A percentile compares a stretch with the other conserved stretches of the same genome.
Conservation (phyloP, 164 flowering plant genomes). For the Cinnamomum micranthum region DNA sequence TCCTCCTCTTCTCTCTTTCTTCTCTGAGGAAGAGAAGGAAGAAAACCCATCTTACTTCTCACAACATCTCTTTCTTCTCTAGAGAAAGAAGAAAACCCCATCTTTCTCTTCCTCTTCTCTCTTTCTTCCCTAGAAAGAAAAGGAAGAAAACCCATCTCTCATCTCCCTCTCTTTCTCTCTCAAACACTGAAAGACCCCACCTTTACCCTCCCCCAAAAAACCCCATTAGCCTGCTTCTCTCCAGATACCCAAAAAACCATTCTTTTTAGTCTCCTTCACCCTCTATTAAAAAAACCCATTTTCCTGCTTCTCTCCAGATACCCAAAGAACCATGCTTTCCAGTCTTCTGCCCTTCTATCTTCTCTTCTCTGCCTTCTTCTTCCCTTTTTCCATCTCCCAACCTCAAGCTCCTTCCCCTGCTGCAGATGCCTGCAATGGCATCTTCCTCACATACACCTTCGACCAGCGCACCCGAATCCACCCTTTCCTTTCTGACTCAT, state of each 20-base stretch:
- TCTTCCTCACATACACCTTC: conserved; percentile 52
- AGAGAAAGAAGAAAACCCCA: background rate
- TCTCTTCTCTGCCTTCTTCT: conserved; percentile 5
- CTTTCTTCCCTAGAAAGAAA: background rate
- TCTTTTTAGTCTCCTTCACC: background rate
- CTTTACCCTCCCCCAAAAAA: background rate
- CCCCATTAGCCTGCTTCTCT: too few relatives aligned
- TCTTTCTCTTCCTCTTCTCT: background rate
- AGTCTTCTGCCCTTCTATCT: background rate
- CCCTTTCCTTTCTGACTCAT: conserved; percentile 52
- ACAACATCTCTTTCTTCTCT: background rate
- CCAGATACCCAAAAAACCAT: too few relatives aligned
- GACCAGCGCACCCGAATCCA: conserved; percentile 29
- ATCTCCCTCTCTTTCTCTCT: background rate
- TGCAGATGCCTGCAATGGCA: conserved; percentile 51
- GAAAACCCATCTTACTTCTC: background rate
- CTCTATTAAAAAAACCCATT: background rate
- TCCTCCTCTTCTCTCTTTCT: background rate
- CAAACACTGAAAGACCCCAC: background rate
- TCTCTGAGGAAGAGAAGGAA: background rate
- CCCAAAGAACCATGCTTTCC: conserved; percentile 2
- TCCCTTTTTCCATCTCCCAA: conserved; percentile 6
- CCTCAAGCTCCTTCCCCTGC: conserved; percentile 34
- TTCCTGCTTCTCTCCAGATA: background rate
- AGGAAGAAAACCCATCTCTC: background rate